Percentiles rank a stretch among this genome's conserved stretches.
phyloP scores from a whole-genome alignment of 805 yeast genomes.

The Babjeviella inositovora region DNA sequence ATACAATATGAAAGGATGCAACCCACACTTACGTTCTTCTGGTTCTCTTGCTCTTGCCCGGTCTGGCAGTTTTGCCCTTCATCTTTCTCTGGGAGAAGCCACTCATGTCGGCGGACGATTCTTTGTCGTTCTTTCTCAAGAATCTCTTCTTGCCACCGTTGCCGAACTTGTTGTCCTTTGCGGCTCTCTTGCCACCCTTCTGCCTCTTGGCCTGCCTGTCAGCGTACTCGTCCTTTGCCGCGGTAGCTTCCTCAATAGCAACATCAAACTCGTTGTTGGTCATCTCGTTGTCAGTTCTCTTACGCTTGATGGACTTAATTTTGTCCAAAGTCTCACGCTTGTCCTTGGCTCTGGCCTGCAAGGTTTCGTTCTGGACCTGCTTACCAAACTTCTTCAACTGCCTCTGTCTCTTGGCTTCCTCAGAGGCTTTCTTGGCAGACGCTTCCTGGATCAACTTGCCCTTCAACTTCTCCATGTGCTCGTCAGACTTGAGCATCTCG shows the following conservation, averaged over 20 bases:
- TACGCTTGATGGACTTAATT: conserved; percentile 80
- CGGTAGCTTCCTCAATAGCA: conserved; percentile 85
- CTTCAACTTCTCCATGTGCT: conserved; percentile 92
- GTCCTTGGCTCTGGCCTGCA: conserved; percentile 86
- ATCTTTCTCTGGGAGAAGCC: conserved; percentile 37
- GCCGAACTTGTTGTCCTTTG: conserved; percentile 64
- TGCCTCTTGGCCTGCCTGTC: conserved; percentile 28
- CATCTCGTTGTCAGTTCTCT: conserved; percentile 67
- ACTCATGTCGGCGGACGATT: conserved; percentile 51
- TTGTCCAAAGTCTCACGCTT: conserved; percentile 82
- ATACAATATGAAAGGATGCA: too few species aligned
- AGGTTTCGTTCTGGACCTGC: conserved; percentile 86
- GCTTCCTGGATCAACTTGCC: conserved; percentile 66
- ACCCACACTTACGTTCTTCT: too few species aligned
- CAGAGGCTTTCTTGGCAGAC: conserved; percentile 74
- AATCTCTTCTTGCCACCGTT: conserved; percentile 67
- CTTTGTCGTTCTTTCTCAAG: conserved; percentile 57
- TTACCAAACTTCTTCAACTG: conserved; percentile 93
- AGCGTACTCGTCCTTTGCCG: conserved; percentile 27
- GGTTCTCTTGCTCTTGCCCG: conserved; percentile 39
- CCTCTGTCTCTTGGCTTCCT: conserved; percentile 90
- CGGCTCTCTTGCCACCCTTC: conserved; percentile 47
- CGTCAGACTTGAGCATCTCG: conserved; percentile 96
- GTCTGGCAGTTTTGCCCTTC: conserved; percentile 25
- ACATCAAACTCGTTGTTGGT: conserved; percentile 68